A percentile compares a stretch with the other conserved stretches of the same genome.
phyloP scores from a whole-genome alignment of 2,329 filamentous ascomycete species.

The Phialophora chinensis region DNA sequence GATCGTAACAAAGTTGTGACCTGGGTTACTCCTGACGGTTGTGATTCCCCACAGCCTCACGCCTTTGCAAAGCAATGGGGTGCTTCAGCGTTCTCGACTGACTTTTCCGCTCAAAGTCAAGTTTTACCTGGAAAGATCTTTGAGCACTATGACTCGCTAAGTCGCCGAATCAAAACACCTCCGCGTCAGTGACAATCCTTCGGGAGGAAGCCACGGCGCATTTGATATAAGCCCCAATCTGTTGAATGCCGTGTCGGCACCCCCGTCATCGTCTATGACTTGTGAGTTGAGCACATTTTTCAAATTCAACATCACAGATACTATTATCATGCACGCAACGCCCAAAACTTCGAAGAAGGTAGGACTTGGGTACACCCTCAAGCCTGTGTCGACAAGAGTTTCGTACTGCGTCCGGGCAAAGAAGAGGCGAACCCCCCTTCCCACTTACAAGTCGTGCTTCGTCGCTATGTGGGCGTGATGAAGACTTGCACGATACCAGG shows the following conservation, averaged over 20 bases:
- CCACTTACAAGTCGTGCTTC: neutral
- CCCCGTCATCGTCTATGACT: too few species aligned
- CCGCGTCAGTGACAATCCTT: neutral
- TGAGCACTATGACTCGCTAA: neutral
- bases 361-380: neutral
- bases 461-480: neutral
- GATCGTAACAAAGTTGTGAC: neutral
- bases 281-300: neutral
- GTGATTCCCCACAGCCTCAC: neutral
- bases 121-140: neutral
- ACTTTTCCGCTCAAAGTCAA: neutral
- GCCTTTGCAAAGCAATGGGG: neutral
- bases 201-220: neutral
- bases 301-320: neutral
- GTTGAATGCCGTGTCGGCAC: neutral
- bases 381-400: neutral
- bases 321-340: neutral
- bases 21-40: neutral
- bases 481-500: neutral
- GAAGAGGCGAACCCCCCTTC: neutral
- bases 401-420: neutral
- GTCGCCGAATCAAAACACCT: neutral
- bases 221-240: neutral
- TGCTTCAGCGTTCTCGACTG: neutral
- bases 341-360: neutral